phyloP scores from a whole-genome alignment of 2,329 filamentous ascomycete species.

The Trichophyton rubrum region DNA sequence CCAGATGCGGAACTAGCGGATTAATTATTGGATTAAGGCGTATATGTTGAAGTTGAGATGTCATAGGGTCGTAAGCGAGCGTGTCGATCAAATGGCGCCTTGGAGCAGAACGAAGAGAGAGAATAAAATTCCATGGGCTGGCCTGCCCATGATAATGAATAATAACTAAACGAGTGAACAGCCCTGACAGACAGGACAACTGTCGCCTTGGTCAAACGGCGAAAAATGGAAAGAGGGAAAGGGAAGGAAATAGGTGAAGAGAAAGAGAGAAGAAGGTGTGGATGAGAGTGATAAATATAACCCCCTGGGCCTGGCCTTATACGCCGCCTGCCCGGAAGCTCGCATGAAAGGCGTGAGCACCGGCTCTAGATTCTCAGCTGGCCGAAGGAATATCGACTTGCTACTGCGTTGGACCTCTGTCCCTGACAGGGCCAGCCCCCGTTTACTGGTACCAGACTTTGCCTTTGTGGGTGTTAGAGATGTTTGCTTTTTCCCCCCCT shows the following conservation, averaged over 20 bases:
- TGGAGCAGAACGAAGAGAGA: background rate
- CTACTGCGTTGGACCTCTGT: background rate
- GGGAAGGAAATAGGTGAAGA: too few species aligned
- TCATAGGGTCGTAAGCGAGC: background rate
- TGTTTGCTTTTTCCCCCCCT: background rate
- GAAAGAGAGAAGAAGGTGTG: background rate
- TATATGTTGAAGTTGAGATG: background rate
- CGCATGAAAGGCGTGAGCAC: constrained; percentile 1
- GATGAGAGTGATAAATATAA: background rate
- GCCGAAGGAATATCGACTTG: background rate
- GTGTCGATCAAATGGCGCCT: background rate
- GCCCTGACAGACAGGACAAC: background rate
- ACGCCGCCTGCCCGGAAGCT: background rate
- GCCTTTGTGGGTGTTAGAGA: background rate
- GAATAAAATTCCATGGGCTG: background rate
- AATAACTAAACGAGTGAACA: background rate
- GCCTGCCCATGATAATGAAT: background rate
- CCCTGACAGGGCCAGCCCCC: background rate
- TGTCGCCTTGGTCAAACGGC: background rate
- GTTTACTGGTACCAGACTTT: too few species aligned
- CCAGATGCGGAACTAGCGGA: background rate
- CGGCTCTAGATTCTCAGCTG: background rate
- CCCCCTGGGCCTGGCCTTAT: background rate
- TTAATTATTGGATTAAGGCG: background rate
- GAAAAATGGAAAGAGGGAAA: background rate